Evolutionary conservation across 129 eudicot species (phyloP).

Genomic region (Erigeron canadensis): DNA sequence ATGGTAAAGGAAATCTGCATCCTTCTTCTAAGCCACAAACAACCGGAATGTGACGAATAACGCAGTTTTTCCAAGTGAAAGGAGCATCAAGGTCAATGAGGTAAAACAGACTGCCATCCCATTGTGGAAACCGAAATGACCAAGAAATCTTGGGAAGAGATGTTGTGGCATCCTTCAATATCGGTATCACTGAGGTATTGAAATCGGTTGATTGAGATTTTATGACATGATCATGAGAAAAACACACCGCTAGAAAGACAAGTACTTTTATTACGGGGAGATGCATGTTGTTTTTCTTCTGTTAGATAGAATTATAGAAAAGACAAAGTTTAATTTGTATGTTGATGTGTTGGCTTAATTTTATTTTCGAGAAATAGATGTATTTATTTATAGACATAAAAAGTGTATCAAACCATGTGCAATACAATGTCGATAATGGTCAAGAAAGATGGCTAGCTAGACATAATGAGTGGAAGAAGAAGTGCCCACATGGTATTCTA

Average conservation of each 20-base stretch:
- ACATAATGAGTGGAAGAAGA: no score
- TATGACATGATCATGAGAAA: neutral
- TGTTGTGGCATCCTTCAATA: neutral
- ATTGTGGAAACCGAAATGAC: neutral
- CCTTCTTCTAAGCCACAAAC: neutral
- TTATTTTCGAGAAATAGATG: no score
- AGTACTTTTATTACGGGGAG: neutral
- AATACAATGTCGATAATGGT: no score
- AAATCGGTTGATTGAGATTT: neutral
- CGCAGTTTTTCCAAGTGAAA: conserved; percentile 36
- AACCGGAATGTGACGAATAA: neutral
- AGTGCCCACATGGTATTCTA: no score
- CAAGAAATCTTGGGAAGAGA: neutral
- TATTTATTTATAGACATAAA: no score
- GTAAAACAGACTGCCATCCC: neutral
- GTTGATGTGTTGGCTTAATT: no score
- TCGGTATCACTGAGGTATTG: conserved; percentile 3
- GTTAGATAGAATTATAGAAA: no score
- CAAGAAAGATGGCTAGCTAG: no score
- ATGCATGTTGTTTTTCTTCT: neutral
- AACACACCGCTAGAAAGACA: neutral
- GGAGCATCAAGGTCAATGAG: conserved; percentile 46
- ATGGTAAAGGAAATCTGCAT: conserved; percentile 18
- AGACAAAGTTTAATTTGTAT: no score
- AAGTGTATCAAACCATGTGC: no score